Evolutionary conservation across 345 rosid species (phyloP), one percentile per base, ranked within the genome.

Genomic region (Moricandia arvensis): DNA sequence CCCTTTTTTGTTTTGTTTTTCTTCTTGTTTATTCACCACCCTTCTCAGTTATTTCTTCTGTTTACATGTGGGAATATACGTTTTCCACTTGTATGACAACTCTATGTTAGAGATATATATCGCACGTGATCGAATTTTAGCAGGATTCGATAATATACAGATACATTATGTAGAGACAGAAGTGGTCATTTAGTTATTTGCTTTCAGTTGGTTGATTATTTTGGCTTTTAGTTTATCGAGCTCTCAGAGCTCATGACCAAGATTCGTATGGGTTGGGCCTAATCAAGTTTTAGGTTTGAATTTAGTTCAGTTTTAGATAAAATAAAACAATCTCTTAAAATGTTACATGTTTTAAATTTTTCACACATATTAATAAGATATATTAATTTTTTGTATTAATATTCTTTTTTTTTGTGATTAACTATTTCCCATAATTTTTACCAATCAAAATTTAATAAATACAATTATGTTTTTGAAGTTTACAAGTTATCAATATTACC

Each of bases 61-160:
- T 69, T 69, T 69, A 63, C 70, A 54, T 76, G 70, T 75, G 63
- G 2, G 69, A 75, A 57, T 66, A 68, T 62, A 75, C 41, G 68
- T 60, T 75, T 63, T 53, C 34, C 33, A 27, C 69, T 75, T 68
- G 26, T 62, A 68, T 62, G 69, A 61, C 69, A 54, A 29, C 37
- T 76, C 74, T 41, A 53, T 69, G 75, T 62, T 62, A 68, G 51
- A 49, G n/a, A 68, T 27, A 6, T 30, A 59, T 45, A 9, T 33
- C 70, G 26, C 74, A 51, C 63, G 79, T 75, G 64, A 68, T 62
- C 64, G 35, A 38, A 63, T 62, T 76, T 69, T 54, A 63, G 21
- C 59, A 69, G 7, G 69, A 75, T 35, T 68, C 63, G 11, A 18
- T 8, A 18, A 54, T 54, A 18, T 5, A 54, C 0, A 54, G 18